Base-by-base conservation (phyloP, 2,329 filamentous ascomycete species). In the Epichloe baconii region DNA sequence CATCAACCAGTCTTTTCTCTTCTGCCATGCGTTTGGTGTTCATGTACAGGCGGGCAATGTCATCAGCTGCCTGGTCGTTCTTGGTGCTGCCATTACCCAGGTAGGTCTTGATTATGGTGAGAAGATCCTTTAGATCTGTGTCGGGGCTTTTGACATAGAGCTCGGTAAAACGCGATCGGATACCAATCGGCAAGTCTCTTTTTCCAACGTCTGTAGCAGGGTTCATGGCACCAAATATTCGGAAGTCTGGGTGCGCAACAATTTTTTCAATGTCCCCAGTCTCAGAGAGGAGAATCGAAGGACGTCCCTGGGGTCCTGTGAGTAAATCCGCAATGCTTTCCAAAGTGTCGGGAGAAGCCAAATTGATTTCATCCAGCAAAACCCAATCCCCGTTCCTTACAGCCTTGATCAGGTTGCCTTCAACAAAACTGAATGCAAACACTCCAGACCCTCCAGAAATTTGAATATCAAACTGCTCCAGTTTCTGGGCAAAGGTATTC, bases 161-260 rank as follows among this genome's bases (percentile, higher is more conserved):
- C 66, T 99, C 93, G 0, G 93, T 97, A 63, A 99, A 99, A 47
- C 90, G 80, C 8, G 90, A 95, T 51, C 91, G 78, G 43, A 97
- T 80, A 1, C 91, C 90, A 50, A 87, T 82, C 0, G 91, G 89
- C 15, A 99, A 72, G 66, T 98, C 93, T 51, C 91, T 84, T 69
- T 98, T 99, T 54, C 94, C 93, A 51, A 96, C 83, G 70, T 99
- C 93, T 3, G 93, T 98, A 5, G 93, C 93, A 34, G 93, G 93
- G 62, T 99, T 99, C 93, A 99, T 99, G 31, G 94, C 93, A 48
- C 88, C 94, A 63, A 99, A 98, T 14, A 99, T 86, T 40, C 93
- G 83, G 66, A 99, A 98, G 56, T 95, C 83, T 0, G 88, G 84
- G 66, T 98, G 91, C 0, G 90, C 93, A 54, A 83, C 77, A 37